phyloP scores from a whole-genome alignment of 805 yeast species.

The Kurtzmaniella cleridarum region DNA sequence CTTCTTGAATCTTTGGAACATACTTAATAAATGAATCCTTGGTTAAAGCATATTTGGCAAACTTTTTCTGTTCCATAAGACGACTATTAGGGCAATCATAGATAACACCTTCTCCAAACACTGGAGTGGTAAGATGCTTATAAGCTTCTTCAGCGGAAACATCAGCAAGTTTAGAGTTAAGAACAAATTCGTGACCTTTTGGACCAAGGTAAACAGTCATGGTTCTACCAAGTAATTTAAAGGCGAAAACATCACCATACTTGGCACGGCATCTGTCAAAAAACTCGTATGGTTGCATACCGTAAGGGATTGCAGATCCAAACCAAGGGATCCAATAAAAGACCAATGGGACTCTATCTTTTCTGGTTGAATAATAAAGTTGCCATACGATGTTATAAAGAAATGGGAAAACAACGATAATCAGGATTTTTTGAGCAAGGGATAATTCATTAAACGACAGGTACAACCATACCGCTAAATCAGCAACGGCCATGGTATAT shows the following conservation, averaged over 20 bases:
- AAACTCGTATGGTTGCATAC: conserved; percentile 90
- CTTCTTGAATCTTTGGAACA: conserved; percentile 84
- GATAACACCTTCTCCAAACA: conserved; percentile 94
- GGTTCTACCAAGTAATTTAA: conserved; percentile 79
- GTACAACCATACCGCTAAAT: conserved; percentile 10
- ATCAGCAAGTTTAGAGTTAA: conserved; percentile 82
- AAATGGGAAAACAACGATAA: conserved; percentile 50
- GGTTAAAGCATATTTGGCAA: conserved; percentile 85
- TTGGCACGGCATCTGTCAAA: conserved; percentile 72
- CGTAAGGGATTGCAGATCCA: conserved; percentile 85
- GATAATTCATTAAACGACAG: conserved; percentile 19
- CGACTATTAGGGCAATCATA: conserved; percentile 93
- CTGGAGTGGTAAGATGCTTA: conserved; percentile 97
- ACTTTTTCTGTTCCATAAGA: conserved; percentile 97
- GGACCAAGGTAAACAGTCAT: conserved; percentile 98
- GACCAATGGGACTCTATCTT: conserved; percentile 83
- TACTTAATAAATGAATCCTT: conserved; percentile 76
- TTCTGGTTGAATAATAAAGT: conserved; percentile 61
- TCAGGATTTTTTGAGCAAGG: conserved; percentile 20
- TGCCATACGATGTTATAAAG: conserved; percentile 64
- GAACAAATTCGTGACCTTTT: conserved; percentile 93
- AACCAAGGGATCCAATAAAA: conserved; percentile 94
- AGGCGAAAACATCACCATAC: conserved; percentile 91
- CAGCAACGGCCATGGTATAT: conserved; percentile 19
- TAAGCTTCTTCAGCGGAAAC: conserved; percentile 97